Evolutionary conservation across 176 grass and related monocot species (phyloP).

Genomic region (Elaeis guineensis): DNA sequence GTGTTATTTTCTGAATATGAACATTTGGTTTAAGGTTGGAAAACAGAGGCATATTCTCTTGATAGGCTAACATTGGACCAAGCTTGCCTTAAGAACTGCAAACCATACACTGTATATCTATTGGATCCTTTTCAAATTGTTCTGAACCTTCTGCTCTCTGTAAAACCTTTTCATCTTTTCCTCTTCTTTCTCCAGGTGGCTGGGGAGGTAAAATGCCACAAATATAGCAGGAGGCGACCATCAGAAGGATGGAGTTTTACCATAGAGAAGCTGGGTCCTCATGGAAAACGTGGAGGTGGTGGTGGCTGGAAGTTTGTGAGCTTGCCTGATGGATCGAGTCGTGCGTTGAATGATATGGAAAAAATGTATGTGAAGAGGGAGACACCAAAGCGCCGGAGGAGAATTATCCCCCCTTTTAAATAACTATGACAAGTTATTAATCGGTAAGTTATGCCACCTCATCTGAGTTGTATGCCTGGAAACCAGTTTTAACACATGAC

Average conservation of each 20-base stretch:
- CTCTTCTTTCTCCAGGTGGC: constrained; percentile 41
- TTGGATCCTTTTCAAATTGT: no score
- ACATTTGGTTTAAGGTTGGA: no score
- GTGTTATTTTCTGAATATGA: no score
- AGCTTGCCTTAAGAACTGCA: no score
- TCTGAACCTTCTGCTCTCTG: no score
- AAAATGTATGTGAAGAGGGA: constrained; percentile 95
- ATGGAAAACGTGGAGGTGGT: constrained; percentile 48
- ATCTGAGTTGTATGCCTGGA: no score
- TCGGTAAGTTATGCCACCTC: no score
- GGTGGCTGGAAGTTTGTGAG: constrained; percentile 89
- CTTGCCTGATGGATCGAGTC: constrained; percentile 76
- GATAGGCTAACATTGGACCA: no score
- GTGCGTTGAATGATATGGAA: constrained; percentile 66
- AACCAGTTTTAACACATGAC: no score
- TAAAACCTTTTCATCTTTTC: neutral
- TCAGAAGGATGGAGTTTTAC: constrained; percentile 78
- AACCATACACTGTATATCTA: no score
- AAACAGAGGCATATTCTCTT: no score
- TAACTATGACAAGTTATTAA: neutral
- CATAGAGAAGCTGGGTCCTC: constrained; percentile 74
- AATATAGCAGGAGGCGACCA: constrained; percentile 78
- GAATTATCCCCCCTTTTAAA: constrained; percentile 91
- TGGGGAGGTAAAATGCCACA: constrained; percentile 83
- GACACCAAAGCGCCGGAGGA: constrained; percentile 61